Base-by-base conservation (phyloP, 352 stramenopile species). In the Thalassiosira delicatula region DNA sequence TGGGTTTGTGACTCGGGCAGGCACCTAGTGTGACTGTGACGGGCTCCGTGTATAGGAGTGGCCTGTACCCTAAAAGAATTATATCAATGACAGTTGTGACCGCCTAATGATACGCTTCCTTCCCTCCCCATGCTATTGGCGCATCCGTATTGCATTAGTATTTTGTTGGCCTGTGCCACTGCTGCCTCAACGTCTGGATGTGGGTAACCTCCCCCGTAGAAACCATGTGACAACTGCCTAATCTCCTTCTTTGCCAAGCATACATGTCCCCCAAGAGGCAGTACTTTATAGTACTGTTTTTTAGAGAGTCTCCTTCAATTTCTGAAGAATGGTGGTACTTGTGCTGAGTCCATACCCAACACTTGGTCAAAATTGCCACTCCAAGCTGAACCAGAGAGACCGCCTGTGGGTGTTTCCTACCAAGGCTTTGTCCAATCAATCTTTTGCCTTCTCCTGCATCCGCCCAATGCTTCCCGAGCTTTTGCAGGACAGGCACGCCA, bases 71-170 rank as follows among this genome's bases (percentile, higher is more conserved):
- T n/a, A n/a, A n/a, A n/a, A n/a, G n/a, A n/a, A n/a, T n/a, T n/a
- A n/a, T n/a, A n/a, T n/a, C n/a, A n/a, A n/a, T n/a, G n/a, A n/a
- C n/a, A n/a, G n/a, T n/a, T n/a, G n/a, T n/a, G n/a, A n/a, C n/a
- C n/a, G n/a, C n/a, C n/a, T n/a, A n/a, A n/a, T n/a, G n/a, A n/a
- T n/a, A n/a, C n/a, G n/a, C n/a, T n/a, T n/a, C n/a, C n/a, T n/a
- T n/a, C n/a, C n/a, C n/a, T n/a, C n/a, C 73, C 73, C 5, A 75
- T 4, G 33, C 21, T n/a, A 9, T 32, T 37, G 3, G 27, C 35
- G 33, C 62, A 69, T 2, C 73, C 73, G 61, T 70, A 81, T 30
- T 81, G 73, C 33, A 32, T 81, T 5, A 75, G 35, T 3, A 81
- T n/a, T 14, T 74, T 75, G 9, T 81, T 69, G 1, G 51, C 9